A percentile compares a stretch with the other conserved stretches of the same genome.
Conservation (phyloP, 2,329 filamentous ascomycete genomes). For the Fusarium burgessii region DNA sequence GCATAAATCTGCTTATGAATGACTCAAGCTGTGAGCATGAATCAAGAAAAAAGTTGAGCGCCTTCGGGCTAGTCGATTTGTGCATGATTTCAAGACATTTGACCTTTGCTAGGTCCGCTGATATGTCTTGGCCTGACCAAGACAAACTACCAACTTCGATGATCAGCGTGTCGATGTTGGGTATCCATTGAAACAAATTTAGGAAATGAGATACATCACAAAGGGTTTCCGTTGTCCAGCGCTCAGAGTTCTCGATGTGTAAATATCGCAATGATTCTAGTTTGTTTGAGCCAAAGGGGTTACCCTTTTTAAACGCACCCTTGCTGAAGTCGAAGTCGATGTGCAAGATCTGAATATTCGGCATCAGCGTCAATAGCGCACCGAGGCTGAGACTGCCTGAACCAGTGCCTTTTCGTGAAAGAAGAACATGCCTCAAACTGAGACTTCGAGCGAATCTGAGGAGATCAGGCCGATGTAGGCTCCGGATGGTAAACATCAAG, state of each 20-base stretch:
- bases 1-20: not conserved
- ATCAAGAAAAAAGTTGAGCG: not conserved
- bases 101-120: not conserved
- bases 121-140: too few species aligned
- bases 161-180: not conserved
- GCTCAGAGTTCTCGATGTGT: not conserved
- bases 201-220: too few species aligned
- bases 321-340: rapidly evolving
- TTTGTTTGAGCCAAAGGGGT: not conserved
- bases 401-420: too few species aligned
- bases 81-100: not conserved
- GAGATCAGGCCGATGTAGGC: not conserved
- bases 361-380: not conserved
- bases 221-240: too few species aligned
- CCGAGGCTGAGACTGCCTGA: too few species aligned
- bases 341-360: not conserved
- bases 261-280: not conserved
- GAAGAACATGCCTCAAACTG: not conserved
- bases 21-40: not conserved
- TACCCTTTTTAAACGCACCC: too few species aligned
- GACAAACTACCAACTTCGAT: not conserved
- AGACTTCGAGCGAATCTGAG: not conserved
- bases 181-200: not conserved
- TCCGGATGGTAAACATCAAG: not conserved
- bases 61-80: rapidly evolving